phyloP scores from a whole-genome alignment of 805 yeast species.

The Blastobotrys mokoenaii region DNA sequence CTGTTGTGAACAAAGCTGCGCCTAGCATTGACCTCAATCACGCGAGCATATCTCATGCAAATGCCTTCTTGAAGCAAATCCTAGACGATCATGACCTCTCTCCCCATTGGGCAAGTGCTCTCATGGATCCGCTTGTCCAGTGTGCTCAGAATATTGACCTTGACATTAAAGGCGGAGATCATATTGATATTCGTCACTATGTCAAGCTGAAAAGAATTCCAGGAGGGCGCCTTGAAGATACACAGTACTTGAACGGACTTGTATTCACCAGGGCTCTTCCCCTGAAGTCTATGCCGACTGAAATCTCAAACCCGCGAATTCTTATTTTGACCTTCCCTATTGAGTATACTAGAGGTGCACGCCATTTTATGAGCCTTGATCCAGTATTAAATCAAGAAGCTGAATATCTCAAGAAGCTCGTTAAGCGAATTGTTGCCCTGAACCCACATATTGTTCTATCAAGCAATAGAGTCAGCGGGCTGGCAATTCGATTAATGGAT shows the following conservation, averaged over 20 bases:
- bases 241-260: conserved; percentile 63
- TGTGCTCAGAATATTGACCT: conserved; percentile 53
- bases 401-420: conserved; percentile 75
- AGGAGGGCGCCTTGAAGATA: conserved; percentile 61
- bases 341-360: conserved; percentile 63
- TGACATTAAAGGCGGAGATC: conserved; percentile 55
- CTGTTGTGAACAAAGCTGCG: neutral
- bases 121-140: conserved; percentile 43
- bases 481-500: conserved; percentile 63
- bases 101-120: conserved; percentile 50
- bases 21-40: conserved; percentile 23
- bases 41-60: conserved; percentile 25
- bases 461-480: conserved; percentile 73
- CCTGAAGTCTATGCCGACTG: conserved; percentile 64
- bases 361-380: conserved; percentile 72
- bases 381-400: conserved; percentile 81
- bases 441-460: conserved; percentile 73
- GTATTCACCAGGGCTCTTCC: conserved; percentile 81
- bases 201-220: conserved; percentile 76
- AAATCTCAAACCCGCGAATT: conserved; percentile 60
- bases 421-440: conserved; percentile 65
- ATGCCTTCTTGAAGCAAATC: conserved; percentile 24
- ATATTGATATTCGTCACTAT: conserved; percentile 79
- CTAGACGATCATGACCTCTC: conserved; percentile 27
- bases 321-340: conserved; percentile 81